Base-by-base conservation (phyloP, 768 basidiomycete genomes). In the Lyophyllum semitale region DNA sequence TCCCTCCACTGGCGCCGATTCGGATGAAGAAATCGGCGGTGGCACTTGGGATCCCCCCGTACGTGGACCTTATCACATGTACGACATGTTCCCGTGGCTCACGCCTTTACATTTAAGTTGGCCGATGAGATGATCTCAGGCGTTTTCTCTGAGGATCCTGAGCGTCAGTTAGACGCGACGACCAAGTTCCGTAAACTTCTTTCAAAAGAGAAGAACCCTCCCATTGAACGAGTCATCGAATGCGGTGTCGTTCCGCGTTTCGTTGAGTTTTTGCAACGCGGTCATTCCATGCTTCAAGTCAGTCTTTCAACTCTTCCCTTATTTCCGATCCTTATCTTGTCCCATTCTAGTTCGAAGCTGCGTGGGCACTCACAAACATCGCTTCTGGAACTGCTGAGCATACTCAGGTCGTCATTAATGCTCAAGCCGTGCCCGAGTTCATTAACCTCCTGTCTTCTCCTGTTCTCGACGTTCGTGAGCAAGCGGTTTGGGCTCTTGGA, bases 131-230 rank as follows among this genome's bases (percentile, higher is more conserved):
- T 99, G 95, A 87, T 99, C 59, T 73, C 80, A 51, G 94, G 88
- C 53, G 95, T 99, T 25, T 96, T 97, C 72, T 93, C 92, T 22
- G 88, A 95, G 48, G 89, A 95, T 71, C 78, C 88, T 27, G 93
- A 97, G 55, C 88, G 85, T 64, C 97, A 99, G 74, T 79, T 96
- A 57, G 95, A 98, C 72, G 91, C 96, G 68, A 98, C 97, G 17
- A 98, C 93, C 68, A 96, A 92, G 76, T 98, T 98, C 82, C 89
- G 97, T 66, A 99, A 98, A 76, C 83, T 99, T 37, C 84, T 99
- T 60, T 98, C 95, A 62, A 99, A 99, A 77, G 97, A 99, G 78
- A 96, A 95, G 80, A 99, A 98, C 71, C 97, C 97, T 44, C 97
- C 96, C 18, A 99, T 99, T 70, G 97, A 99, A 72, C 87, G 88